These are phyloP conservation scores for Fomitopsis pulvina DNA, from an alignment of 768 basidiomycete genomes.

Conservation along the genomic window DNA sequence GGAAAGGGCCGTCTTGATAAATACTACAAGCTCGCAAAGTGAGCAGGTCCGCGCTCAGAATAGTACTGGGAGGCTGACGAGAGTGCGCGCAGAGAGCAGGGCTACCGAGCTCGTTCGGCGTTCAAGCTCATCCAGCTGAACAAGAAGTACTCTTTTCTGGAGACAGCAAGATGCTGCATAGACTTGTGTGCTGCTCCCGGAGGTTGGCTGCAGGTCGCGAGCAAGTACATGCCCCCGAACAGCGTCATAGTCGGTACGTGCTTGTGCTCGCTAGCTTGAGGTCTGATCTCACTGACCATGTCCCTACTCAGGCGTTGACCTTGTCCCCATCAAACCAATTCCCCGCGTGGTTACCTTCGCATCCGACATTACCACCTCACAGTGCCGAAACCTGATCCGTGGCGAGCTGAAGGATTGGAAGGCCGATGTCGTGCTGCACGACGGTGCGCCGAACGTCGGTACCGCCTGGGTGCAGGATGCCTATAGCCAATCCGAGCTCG, in stretches of 20 bases:
- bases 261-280: constrained; percentile 4
- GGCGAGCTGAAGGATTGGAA: constrained; percentile 96
- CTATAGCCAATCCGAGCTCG: constrained; percentile 93
- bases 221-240: constrained; percentile 93
- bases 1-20: constrained; percentile 95
- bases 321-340: constrained; percentile 94
- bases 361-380: constrained; percentile 88
- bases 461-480: constrained; percentile 99
- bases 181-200: constrained; percentile 99
- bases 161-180: constrained; percentile 85
- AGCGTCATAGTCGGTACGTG: constrained; percentile 83
- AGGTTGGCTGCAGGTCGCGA: constrained; percentile 98
- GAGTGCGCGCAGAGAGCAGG: constrained; percentile 73
- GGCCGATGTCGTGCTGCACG: constrained; percentile 96
- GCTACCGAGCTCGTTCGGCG: constrained; percentile 97
- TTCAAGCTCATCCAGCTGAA: constrained; percentile 99
- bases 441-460: constrained; percentile 99
- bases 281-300: constrained; percentile 5
- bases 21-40: constrained; percentile 96
- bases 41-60: background rate
- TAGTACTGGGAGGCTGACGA: background rate
- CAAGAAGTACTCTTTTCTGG: constrained; percentile 93
- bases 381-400: constrained; percentile 83
- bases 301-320: constrained; percentile 68
- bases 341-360: constrained; percentile 89